Evolutionary conservation across 441 rosid species (phyloP).

Genomic region (Rhodomyrtus psidioides): DNA sequence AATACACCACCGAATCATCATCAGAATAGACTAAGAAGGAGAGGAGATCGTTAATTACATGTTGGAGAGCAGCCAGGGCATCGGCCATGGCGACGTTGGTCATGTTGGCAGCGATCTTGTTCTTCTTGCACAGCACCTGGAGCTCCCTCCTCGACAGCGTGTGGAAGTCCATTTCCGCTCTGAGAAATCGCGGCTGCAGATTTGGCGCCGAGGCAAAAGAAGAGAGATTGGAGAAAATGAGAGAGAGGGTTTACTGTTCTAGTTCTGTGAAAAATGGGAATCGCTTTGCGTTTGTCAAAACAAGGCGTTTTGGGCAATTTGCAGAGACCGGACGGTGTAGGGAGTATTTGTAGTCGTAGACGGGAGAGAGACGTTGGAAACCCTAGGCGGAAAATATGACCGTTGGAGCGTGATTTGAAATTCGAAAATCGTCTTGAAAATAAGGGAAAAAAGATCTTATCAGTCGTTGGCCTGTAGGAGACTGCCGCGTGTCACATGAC

Average conservation of each 20-base stretch:
- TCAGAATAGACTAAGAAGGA: neutral
- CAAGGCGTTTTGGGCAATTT: neutral
- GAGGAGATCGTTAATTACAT: conserved; percentile 25
- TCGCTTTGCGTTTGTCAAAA: neutral
- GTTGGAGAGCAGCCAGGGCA: conserved; percentile 62
- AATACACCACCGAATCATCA: neutral
- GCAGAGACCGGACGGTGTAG: neutral
- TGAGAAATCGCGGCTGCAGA: neutral
- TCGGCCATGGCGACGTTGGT: conserved; percentile 93
- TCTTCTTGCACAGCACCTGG: conserved; percentile 88
- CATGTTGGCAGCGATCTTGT: conserved; percentile 83
- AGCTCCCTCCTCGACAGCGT: conserved; percentile 72
- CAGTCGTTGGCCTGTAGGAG: neutral
- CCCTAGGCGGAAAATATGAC: conserved; percentile 37
- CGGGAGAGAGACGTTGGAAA: conserved; percentile 8
- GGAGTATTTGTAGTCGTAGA: neutral
- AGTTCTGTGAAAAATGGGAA: neutral
- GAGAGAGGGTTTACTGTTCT: neutral
- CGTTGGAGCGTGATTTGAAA: conserved; percentile 62
- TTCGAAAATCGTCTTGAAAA: conserved; percentile 22
- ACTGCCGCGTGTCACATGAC: neutral
- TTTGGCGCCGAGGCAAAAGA: neutral
- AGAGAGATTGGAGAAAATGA: neutral
- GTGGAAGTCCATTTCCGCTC: conserved; percentile 60
- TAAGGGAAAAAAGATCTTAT: neutral